These are phyloP conservation scores for Suillus occidentalis DNA, from an alignment of 768 basidiomycete species.

Conservation along the genomic window DNA sequence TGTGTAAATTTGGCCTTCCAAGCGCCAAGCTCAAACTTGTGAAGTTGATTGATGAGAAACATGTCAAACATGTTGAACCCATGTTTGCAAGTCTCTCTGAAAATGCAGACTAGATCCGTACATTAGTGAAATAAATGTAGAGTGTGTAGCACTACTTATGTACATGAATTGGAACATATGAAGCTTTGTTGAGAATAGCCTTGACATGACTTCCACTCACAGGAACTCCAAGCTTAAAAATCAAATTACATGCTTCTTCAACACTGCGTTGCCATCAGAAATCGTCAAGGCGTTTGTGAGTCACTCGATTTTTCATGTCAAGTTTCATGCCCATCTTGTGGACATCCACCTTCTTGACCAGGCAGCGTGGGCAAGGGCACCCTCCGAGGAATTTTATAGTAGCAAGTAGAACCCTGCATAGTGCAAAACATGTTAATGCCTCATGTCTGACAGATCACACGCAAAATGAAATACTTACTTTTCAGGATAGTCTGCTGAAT, in stretches of 20 bases:
- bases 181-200: slow-evolving; percentile 23
- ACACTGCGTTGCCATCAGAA: neutral
- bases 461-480: slow-evolving; percentile 1
- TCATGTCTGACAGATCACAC: neutral
- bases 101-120: slow-evolving; percentile 8
- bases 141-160: slow-evolving; percentile 13
- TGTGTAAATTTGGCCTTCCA: slow-evolving; percentile 33
- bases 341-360: slow-evolving; percentile 3
- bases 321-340: slow-evolving; percentile 12
- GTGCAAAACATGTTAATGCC: neutral
- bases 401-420: slow-evolving; percentile 16
- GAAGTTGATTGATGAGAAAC: slow-evolving; percentile 18
- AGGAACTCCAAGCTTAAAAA: slow-evolving; percentile 7
- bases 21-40: slow-evolving; percentile 23
- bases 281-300: neutral
- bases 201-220: slow-evolving; percentile 30
- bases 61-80: slow-evolving; percentile 15
- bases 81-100: neutral
- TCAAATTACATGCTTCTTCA: slow-evolving; percentile 3
- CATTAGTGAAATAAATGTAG: neutral
- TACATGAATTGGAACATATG: slow-evolving; percentile 33
- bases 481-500: slow-evolving; percentile 25
- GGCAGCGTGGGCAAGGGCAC: slow-evolving; percentile 27
- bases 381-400: slow-evolving; percentile 23
- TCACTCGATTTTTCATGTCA: slow-evolving; percentile 7